Conservation (phyloP, 2,329 filamentous ascomycete genomes). For the Lachnellula subtilissima region DNA sequence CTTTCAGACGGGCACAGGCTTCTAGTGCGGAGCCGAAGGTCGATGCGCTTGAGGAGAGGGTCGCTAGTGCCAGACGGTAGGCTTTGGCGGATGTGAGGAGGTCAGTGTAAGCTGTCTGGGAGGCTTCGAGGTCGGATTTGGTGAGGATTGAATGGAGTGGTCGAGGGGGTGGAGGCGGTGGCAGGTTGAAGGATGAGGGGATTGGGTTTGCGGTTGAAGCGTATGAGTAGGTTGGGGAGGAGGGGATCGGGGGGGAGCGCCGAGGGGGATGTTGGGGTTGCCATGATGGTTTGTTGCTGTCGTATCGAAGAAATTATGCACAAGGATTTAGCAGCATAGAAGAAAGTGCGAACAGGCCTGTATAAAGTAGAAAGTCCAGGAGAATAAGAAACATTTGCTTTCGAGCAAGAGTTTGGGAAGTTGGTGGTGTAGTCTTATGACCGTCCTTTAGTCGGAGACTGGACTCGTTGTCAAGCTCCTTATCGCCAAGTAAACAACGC, state of each 20-base stretch:
- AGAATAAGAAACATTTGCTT: too few relatives aligned
- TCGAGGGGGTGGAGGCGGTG: constrained; percentile 55
- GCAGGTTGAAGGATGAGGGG: constrained; percentile 51
- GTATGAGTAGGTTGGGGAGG: constrained; percentile 59
- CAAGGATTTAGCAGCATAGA: too few relatives aligned
- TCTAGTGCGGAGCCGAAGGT: constrained; percentile 61
- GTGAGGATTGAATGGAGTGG: constrained; percentile 56
- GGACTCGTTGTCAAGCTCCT: too few relatives aligned
- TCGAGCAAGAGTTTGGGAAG: too few relatives aligned
- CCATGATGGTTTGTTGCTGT: constrained; percentile 1
- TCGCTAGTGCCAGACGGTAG: constrained; percentile 58
- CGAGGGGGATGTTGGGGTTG: constrained; percentile 43
- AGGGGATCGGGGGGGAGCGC: constrained; percentile 54
- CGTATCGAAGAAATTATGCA: too few relatives aligned
- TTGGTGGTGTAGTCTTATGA: too few relatives aligned
- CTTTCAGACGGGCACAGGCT: constrained; percentile 63
- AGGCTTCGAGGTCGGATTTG: constrained; percentile 58
- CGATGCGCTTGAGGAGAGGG: constrained; percentile 57
- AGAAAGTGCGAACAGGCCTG: too few relatives aligned
- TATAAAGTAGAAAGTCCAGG: too few relatives aligned
- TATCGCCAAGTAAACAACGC: constrained; percentile 9
- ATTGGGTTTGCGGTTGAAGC: constrained; percentile 58
- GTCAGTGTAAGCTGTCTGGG: constrained; percentile 58
- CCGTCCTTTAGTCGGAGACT: too few relatives aligned
- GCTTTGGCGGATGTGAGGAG: constrained; percentile 58